Conservation (phyloP, 768 basidiomycete genomes). For the Termitomyces heimii region DNA sequence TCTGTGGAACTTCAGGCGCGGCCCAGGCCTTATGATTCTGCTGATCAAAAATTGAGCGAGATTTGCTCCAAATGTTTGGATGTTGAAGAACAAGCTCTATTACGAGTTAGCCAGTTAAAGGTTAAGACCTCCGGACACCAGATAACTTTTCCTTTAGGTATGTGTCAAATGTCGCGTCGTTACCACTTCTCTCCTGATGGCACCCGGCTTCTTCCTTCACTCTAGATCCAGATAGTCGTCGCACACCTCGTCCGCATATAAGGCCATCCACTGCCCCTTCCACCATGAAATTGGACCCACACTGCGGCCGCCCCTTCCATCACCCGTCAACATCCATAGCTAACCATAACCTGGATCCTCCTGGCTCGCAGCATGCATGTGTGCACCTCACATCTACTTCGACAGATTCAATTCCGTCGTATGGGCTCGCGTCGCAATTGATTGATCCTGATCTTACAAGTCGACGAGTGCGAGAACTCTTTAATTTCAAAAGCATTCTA, state of each 20-base stretch:
- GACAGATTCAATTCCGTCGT: conserved; percentile 45
- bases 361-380: conserved; percentile 13
- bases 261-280: conserved; percentile 49
- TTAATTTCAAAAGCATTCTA: conserved; percentile 39
- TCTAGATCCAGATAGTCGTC: conserved; percentile 6
- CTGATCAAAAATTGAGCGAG: conserved; percentile 41
- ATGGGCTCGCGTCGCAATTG: conserved; percentile 12
- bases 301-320: conserved; percentile 17
- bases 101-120: conserved; percentile 59
- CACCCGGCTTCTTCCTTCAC: conserved; percentile 7
- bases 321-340: conserved; percentile 4
- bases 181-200: background rate
- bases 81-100: conserved; percentile 64
- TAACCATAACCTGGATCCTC: background rate
- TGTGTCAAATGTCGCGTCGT: background rate
- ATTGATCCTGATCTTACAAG: conserved; percentile 33
- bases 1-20: conserved; percentile 36
- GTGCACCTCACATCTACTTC: conserved; percentile 48
- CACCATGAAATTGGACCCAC: conserved; percentile 19
- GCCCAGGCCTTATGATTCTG: conserved; percentile 23
- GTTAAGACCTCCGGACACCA: conserved; percentile 25
- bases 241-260: conserved; percentile 21
- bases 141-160: conserved; percentile 6
- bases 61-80: conserved; percentile 60
- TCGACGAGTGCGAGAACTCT: conserved; percentile 34